Evolutionary conservation across 768 basidiomycete genomes (phyloP).

Genomic region (Sistotremastrum niveocremeum): DNA sequence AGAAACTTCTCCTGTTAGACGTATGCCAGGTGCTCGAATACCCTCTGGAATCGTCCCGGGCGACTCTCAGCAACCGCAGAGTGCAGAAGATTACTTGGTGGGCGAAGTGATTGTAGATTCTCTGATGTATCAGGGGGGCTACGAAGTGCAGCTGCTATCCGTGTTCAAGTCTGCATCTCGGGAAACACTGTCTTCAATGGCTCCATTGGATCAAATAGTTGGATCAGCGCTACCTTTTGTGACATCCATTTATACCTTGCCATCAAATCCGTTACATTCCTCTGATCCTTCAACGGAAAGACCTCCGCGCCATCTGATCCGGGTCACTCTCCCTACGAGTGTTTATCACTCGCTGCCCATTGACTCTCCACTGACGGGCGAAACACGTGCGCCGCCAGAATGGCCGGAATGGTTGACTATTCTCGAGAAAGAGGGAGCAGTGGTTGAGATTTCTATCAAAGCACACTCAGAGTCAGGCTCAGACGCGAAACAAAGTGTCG

Average conservation of each 20-base stretch:
- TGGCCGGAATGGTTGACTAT: conserved; percentile 64
- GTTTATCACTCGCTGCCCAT: conserved; percentile 66
- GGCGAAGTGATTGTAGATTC: conserved; percentile 73
- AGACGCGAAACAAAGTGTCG: conserved; percentile 3
- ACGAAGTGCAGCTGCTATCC: conserved; percentile 37
- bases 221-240: conserved; percentile 33
- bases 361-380: conserved; percentile 68
- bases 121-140: conserved; percentile 68
- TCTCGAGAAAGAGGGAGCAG: conserved; percentile 43
- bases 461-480: conserved; percentile 23
- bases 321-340: conserved; percentile 71
- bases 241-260: conserved; percentile 58
- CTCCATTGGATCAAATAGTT: conserved; percentile 3
- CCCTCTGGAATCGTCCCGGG: no score
- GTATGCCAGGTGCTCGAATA: no score
- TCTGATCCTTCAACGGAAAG: conserved; percentile 38
- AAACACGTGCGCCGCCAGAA: conserved; percentile 40
- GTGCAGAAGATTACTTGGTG: conserved; percentile 55
- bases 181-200: background rate
- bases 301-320: conserved; percentile 57
- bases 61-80: background rate
- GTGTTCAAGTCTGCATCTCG: conserved; percentile 1
- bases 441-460: conserved; percentile 41
- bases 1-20: no score
- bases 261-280: conserved; percentile 71